Conservation (phyloP, 108 stramenopile genomes). For the Cyclotella distinguenda region DNA sequence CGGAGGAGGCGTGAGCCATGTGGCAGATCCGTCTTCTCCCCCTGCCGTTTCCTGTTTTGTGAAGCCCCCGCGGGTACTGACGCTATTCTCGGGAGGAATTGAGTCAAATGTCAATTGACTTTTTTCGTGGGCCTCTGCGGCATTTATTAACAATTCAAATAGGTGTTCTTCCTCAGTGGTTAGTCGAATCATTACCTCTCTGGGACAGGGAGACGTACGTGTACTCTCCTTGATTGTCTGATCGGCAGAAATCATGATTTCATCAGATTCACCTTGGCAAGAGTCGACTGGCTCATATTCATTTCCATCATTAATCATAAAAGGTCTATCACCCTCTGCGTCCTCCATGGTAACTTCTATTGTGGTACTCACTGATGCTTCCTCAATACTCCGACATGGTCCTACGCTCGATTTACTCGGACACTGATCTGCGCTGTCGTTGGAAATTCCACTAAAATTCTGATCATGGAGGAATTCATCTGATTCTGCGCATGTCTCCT, state of each 20-base stretch:
- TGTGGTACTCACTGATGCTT: background rate
- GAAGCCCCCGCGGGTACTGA: conserved; percentile 37
- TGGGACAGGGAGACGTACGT: background rate
- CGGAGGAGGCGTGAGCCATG: conserved; percentile 27
- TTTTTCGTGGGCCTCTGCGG: conserved; percentile 46
- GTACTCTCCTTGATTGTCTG: background rate
- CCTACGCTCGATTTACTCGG: background rate
- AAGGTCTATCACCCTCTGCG: background rate
- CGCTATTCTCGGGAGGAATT: conserved; percentile 11
- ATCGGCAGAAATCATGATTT: background rate
- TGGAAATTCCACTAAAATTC: background rate
- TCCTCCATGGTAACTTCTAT: background rate
- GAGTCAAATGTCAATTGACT: conserved; percentile 33
- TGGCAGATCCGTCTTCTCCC: conserved; percentile 1
- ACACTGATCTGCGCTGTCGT: background rate
- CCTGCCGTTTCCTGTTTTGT: conserved; percentile 6
- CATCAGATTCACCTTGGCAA: background rate
- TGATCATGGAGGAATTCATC: background rate
- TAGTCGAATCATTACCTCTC: conserved; percentile 20
- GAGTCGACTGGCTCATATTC: background rate
- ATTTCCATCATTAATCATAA: background rate
- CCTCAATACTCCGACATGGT: background rate
- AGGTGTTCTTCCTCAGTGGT: conserved; percentile 51
- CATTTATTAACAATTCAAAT: conserved; percentile 41
- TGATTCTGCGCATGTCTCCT: background rate